Evolutionary conservation across 805 yeast genomes (phyloP), one percentile per base, ranked within the genome.

Genomic region (Zygoascus tannicola): DNA sequence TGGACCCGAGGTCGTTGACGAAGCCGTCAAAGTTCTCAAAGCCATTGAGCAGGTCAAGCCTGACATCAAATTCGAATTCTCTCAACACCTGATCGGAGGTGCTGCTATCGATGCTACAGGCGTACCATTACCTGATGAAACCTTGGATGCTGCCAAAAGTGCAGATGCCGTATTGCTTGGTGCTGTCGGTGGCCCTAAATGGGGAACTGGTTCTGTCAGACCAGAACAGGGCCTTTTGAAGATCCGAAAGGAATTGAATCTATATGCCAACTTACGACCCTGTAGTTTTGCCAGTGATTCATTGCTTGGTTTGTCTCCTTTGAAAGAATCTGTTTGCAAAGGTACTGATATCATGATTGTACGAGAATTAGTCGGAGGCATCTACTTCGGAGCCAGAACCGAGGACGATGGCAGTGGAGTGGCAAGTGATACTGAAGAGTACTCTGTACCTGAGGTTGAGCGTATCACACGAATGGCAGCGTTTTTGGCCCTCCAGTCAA

Each of bases 381-480:
- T 92, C 53, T 92, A 92, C 72, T 92, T 92, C 62, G 98, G 98
- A 51, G 94, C 85, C 58, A 78, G 97, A 67, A 75, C 76, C 57
- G 98, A 92, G 69, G 97, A 88, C 59, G 85, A 81, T 39, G 90
- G 88, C 43, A 73, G 76, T 43, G 86, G 90, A 51, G 75, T 77
- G 44, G 98, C 98, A 26, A 76, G 86, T 74, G 98, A 92, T 62
- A 85, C 96, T 43, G 98, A 92, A 68, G 73, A 84, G 50, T 92
- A 92, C 68, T 70, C 90, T 23, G 95, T 88, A 26, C 76, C 83
- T 32, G 98, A 92, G 68, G 94, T 92, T 45, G 81, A 87, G 63
- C 80, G 98, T 64, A 87, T 92, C 66, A 86, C 97, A 34, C 76
- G 97, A 67, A 90, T 92, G 97, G 98, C 97, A 43, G 97, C 95